Base-by-base conservation (phyloP, 2,329 filamentous ascomycete species). In the Epichloe glyceriae region DNA sequence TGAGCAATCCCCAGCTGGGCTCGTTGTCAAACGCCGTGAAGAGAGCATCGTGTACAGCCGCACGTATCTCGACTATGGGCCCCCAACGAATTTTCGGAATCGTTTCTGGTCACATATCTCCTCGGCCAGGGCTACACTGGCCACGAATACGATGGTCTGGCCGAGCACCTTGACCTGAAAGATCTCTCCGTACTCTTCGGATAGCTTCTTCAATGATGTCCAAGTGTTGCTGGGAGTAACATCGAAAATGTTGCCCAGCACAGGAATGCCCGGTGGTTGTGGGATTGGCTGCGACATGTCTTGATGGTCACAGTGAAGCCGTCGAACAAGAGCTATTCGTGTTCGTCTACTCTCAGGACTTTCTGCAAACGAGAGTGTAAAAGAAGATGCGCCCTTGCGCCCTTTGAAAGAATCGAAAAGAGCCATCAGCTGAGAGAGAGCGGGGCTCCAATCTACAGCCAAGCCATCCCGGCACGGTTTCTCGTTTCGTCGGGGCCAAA, bases 71-170 rank as follows among this genome's bases (percentile, higher is more conserved):
- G 47, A 75, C 69, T 47, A 78, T 66, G 4, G 75, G 74, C 0
- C 73, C 74, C 73, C 73, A 2, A 78, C 73, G 54, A 66, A 76
- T 57, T 78, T 78, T 51, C 73, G 71, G 60, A 78, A 78, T 0
- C 74, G 70, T 57, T 67, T 71, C 65, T 77, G 64, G 58, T 78
- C 73, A 57, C 74, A 77, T 2, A 77, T 60, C 57, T 75, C 75
- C 22, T 69, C 65, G 22, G 73, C 68, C 7, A 78, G 67, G n/a
- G 67, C 70, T 7, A 64, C 66, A 48, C 73, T 70, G 12, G 73
- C 74, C 6, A 75, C 67, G 52, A 78, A 78, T 34, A 67, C 57
- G 19, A 69, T 55, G 20, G 61, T 63, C 8, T 63, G 57, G 19
- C 61, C 60, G 4, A 68, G 55, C 5, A 67, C 57, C 22, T 62